Conservation (phyloP, 139 green algal genomes). For the Helicosporidium sp. region DNA sequence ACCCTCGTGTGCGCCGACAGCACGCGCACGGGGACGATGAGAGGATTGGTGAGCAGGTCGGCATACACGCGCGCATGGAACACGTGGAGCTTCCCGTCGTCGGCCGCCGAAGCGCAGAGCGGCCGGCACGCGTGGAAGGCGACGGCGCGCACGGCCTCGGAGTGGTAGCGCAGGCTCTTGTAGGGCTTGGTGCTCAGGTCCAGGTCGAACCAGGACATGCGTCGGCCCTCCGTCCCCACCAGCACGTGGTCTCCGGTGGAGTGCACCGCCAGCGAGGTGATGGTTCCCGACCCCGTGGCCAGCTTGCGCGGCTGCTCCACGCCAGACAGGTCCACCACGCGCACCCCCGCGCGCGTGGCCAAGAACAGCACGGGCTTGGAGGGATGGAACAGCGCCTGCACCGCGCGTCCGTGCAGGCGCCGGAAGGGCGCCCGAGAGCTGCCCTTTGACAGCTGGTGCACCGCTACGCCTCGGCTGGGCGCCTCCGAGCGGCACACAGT, state of each 20-base stretch:
- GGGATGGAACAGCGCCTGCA: conserved; percentile 72
- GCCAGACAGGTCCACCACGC: conserved; percentile 86
- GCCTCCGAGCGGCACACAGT: conserved; percentile 17
- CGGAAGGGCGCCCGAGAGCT: conserved; percentile 78
- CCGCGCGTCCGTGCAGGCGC: conserved; percentile 70
- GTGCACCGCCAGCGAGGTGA: conserved; percentile 72
- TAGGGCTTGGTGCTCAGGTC: conserved; percentile 88
- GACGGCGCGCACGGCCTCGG: conserved; percentile 34
- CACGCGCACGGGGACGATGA: conserved; percentile 82
- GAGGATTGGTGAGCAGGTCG: conserved; percentile 84
- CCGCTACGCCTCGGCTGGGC: conserved; percentile 51
- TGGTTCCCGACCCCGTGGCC: conserved; percentile 47
- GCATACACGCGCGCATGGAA: conserved; percentile 89
- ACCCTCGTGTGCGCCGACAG: conserved; percentile 26
- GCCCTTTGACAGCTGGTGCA: conserved; percentile 77
- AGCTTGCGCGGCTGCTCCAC: conserved; percentile 81
- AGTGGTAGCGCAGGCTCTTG: conserved; percentile 65
- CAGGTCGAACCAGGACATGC: conserved; percentile 85
- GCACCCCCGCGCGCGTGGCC: conserved; percentile 65
- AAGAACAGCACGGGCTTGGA: conserved; percentile 87
- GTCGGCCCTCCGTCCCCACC: conserved; percentile 63
- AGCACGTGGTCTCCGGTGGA: conserved; percentile 78
- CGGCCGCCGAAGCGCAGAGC: conserved; percentile 63
- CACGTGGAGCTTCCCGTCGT: conserved; percentile 70
- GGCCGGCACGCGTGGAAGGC: conserved; percentile 65